These are phyloP conservation scores for Carex myosuroides DNA, from an alignment of 176 grass and related monocot genomes.

Conservation along the genomic window DNA sequence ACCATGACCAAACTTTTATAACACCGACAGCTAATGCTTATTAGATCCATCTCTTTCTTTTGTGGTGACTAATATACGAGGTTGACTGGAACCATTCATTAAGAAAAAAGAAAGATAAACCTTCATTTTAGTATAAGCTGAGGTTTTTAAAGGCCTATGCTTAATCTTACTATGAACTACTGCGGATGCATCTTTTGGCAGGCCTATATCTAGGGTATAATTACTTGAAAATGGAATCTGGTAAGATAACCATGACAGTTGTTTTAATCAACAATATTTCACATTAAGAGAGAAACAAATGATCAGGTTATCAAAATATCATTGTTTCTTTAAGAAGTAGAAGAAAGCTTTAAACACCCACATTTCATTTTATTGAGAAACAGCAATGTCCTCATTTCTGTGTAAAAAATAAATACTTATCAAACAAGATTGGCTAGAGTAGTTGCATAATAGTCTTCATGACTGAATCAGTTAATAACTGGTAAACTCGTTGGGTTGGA, in stretches of 20 bases:
- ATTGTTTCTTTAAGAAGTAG: not conserved
- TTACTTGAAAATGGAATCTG: not conserved
- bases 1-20: not conserved
- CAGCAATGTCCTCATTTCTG: not conserved
- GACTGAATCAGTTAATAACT: conserved; percentile 53
- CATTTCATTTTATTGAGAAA: conserved; percentile 9
- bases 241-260: not conserved
- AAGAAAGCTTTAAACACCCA: not conserved
- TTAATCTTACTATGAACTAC: not conserved
- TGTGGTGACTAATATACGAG: not conserved
- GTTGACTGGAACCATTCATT: not conserved
- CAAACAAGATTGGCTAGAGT: not conserved
- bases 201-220: not conserved
- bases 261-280: not conserved
- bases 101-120: not conserved
- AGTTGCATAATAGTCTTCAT: conserved; percentile 37
- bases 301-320: not conserved
- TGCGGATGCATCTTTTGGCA: not conserved
- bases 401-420: not conserved
- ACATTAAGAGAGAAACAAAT: not conserved
- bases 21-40: not conserved
- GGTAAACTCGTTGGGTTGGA: conserved; percentile 67
- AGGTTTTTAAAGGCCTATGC: not conserved
- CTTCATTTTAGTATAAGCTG: not conserved
- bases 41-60: not conserved